phyloP scores from a whole-genome alignment of 2,329 filamentous ascomycete species.

The Botrytis porri region DNA sequence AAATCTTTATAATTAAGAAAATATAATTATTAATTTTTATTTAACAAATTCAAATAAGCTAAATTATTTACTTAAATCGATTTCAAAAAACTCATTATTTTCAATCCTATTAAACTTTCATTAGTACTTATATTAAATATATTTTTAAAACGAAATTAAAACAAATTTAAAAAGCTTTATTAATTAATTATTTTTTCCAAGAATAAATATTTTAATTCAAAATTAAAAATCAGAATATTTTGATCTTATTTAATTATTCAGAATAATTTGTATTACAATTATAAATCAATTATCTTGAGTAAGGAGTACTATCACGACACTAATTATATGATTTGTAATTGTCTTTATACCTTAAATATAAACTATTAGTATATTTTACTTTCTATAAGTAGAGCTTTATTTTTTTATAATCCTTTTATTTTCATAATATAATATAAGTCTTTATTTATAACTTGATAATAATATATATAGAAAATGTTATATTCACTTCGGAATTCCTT shows the following conservation, averaged over 20 bases:
- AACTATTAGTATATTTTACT: background rate
- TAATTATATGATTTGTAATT: background rate
- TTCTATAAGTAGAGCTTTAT: background rate
- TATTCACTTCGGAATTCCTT: too few species aligned
- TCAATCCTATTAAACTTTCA: too few species aligned
- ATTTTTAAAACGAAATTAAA: too few species aligned
- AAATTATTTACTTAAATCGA: background rate
- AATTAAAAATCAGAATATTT: background rate
- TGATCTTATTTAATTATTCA: background rate
- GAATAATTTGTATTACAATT: background rate
- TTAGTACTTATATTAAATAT: too few species aligned
- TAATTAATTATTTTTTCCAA: background rate
- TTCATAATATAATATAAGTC: too few species aligned
- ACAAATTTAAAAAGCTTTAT: background rate
- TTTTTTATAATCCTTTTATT: background rate
- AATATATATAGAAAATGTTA: too few species aligned
- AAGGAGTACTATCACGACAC: background rate
- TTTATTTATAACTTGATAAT: background rate
- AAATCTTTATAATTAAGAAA: background rate
- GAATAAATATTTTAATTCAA: background rate
- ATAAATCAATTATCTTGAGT: accelerated
- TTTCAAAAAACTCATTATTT: background rate
- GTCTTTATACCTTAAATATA: background rate
- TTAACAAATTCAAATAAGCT: background rate
- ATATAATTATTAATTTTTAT: background rate